Evolutionary conservation across 169 alveolate species (phyloP), one percentile per base, ranked within the genome.

Genomic region (Plasmodium cynomolgi): DNA sequence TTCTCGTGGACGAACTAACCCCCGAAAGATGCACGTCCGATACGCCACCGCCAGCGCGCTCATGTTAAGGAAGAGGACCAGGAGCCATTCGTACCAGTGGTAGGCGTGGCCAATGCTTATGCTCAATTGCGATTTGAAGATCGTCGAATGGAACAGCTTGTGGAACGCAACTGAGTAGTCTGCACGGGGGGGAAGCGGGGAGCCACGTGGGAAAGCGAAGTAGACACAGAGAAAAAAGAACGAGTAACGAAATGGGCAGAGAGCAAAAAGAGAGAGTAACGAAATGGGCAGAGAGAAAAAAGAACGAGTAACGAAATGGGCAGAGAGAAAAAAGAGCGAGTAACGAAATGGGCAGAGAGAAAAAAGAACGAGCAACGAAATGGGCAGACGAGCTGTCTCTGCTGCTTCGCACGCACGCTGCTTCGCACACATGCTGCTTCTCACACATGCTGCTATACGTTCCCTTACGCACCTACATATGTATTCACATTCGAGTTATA

Each of bases 81-180:
- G 37, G 15, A 68, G 2, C 94, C 94, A 88, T 68, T 88, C 94
- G 9, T 15, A 13, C 90, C 90, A 80, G 37, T 20, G 20, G 41
- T 80, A 88, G 20, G 50, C 44, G 54, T 88, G 86, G 15, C 84
- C 4, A 80, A 68, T 62, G 83, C 83, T 68, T 62, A 88, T 79
- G 44, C 50, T 56, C 34, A 75, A 80, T 44, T 79, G 68, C 6
- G 26, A 33, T 62, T 88, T 58, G 26, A 88, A 88, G 13, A 88
- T 88, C 17, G 41, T 47, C 31, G 94, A 88, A 58, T 54, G 41
- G 47, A 80, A 29, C 34, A 88, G 11, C 50, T 68, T 39, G 47
- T 79, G n/a, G 73, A 88, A 80, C 71, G 23, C 20, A 29, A 88
- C 82, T 23, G 74, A 62, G 58, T 88, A 88, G 74, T 88, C 94